Percentiles rank a stretch among this genome's conserved stretches.
phyloP scores from a whole-genome alignment of 2,329 filamentous ascomycete genomes.

The Colletotrichum siamense region DNA sequence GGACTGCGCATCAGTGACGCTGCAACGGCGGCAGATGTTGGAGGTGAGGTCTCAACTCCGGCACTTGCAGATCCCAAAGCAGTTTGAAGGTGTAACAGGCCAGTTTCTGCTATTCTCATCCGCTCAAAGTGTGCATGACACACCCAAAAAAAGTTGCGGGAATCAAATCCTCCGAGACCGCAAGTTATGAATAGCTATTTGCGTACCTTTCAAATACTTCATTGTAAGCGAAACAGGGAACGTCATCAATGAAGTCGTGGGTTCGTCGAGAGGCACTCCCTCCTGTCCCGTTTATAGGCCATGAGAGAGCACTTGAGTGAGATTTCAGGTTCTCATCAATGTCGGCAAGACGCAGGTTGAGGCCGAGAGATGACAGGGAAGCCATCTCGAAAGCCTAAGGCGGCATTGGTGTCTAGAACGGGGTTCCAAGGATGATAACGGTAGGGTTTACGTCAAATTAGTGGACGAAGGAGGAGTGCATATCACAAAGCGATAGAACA shows the following conservation, averaged over 20 bases:
- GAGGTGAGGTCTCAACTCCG: neutral
- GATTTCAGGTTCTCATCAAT: slow-evolving; percentile 16
- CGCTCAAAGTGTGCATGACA: too few relatives aligned
- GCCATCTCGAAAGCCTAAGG: neutral
- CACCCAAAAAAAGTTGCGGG: too few relatives aligned
- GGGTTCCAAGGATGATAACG: neutral
- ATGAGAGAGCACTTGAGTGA: neutral
- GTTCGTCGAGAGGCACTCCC: neutral
- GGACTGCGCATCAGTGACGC: neutral
- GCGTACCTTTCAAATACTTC: slow-evolving; percentile 29
- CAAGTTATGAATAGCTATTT: neutral
- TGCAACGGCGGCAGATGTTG: neutral
- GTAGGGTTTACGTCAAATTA: neutral
- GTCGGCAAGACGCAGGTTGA: slow-evolving; percentile 14
- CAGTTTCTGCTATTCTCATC: neutral
- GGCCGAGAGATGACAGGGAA: neutral
- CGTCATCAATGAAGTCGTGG: slow-evolving; percentile 4
- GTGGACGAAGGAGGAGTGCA: neutral
- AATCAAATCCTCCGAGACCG: neutral
- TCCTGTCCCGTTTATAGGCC: neutral
- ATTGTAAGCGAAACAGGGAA: slow-evolving; percentile 5
- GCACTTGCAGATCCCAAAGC: neutral
- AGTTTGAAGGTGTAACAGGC: neutral
- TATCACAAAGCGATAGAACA: neutral
- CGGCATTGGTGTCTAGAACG: neutral